Evolutionary conservation across 1,284 basidiomycete species (phyloP).

Genomic region (Xanthoconium separans): DNA sequence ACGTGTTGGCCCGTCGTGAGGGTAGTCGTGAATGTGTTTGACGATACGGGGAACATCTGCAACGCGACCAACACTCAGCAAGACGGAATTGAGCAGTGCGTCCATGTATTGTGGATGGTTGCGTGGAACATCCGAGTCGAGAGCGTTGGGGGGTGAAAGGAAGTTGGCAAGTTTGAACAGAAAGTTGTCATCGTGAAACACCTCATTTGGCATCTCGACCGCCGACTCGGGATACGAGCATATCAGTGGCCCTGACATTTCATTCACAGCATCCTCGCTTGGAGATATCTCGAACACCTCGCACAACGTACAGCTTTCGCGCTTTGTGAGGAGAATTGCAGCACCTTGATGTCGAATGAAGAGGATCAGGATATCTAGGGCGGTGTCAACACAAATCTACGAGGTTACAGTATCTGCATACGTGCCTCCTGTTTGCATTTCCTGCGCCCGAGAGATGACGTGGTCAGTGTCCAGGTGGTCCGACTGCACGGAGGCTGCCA

Average conservation of each 20-base stretch:
- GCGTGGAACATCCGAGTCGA: background rate
- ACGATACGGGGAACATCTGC: background rate
- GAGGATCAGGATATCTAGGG: slow-evolving; percentile 22
- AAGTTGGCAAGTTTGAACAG: background rate
- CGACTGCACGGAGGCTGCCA: background rate
- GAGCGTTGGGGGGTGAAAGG: background rate
- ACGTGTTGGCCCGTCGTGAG: background rate
- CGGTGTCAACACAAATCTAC: background rate
- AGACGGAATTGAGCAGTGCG: background rate
- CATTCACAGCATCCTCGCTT: background rate
- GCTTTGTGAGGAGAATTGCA: slow-evolving; percentile 16
- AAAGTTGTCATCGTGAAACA: background rate
- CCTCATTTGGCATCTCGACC: background rate
- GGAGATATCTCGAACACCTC: background rate
- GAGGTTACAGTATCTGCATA: too few relatives aligned
- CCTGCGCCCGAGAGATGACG: background rate
- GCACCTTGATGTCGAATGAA: slow-evolving; percentile 32
- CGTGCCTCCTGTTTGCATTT: slow-evolving; percentile 4
- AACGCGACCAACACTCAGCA: background rate
- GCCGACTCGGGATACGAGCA: background rate
- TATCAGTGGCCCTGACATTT: background rate
- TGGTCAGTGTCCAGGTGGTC: background rate
- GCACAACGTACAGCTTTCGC: background rate
- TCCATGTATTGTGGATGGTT: background rate
- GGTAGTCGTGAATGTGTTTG: background rate